phyloP scores from a whole-genome alignment of 805 yeast genomes.

The Pichia nanzhaoensis region DNA sequence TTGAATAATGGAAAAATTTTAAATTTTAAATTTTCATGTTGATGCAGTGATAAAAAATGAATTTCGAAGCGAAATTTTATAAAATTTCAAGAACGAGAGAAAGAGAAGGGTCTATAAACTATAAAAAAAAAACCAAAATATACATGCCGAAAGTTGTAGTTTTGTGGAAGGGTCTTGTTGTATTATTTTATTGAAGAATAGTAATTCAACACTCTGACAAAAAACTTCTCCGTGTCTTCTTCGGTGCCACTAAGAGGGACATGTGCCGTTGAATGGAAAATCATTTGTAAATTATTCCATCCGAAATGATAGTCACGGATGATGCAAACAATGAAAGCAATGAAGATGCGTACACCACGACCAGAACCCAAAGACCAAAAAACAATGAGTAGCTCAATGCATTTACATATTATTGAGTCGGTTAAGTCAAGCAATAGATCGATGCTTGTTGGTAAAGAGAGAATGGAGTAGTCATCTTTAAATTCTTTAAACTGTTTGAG shows the following conservation, averaged over 20 bases:
- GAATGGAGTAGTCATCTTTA: constrained; percentile 22
- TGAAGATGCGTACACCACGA: constrained; percentile 16
- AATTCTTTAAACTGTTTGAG: constrained; percentile 20
- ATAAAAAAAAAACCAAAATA: no score
- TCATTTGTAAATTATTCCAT: constrained; percentile 30
- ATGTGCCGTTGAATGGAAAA: constrained; percentile 15
- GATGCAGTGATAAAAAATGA: no score
- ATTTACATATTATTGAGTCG: background rate
- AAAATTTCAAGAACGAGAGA: no score
- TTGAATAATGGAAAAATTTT: no score
- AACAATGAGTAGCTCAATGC: constrained; percentile 23
- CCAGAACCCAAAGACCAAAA: constrained; percentile 15
- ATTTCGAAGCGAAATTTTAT: background rate
- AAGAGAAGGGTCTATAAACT: no score
- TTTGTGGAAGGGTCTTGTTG: no score
- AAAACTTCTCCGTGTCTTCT: constrained; percentile 25
- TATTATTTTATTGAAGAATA: constrained; percentile 22
- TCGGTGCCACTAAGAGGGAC: constrained; percentile 12
- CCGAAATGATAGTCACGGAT: constrained; percentile 48
- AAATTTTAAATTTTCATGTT: no score
- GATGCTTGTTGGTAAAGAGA: constrained; percentile 8
- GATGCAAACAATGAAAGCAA: constrained; percentile 35
- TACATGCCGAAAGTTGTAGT: no score
- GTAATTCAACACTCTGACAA: constrained; percentile 23
- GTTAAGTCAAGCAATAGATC: constrained; percentile 7